A percentile compares a stretch with the other conserved stretches of the same genome.
Evolutionary conservation across 2,329 filamentous ascomycete species (phyloP).

Genomic region (Sclerotinia glacialis): DNA sequence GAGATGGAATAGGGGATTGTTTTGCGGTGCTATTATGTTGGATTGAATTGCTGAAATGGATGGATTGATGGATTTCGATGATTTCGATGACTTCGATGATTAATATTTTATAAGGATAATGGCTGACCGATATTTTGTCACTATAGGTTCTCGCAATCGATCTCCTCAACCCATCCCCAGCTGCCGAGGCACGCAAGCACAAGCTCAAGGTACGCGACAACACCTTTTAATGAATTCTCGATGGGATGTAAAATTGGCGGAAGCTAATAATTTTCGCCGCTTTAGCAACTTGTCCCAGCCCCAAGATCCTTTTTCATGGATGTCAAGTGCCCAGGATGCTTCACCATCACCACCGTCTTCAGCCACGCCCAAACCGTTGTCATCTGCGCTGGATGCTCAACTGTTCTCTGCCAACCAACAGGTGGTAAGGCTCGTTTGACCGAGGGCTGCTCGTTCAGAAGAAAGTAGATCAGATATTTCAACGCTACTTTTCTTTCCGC

Average conservation of each 20-base stretch:
- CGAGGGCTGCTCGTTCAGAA: slow-evolving; percentile 99
- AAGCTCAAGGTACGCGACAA: slow-evolving; percentile 89
- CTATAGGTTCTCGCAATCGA: slow-evolving; percentile 98
- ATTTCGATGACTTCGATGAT: not conserved
- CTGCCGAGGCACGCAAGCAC: slow-evolving; percentile 99
- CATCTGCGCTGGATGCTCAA: slow-evolving; percentile 99
- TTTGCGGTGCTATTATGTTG: slow-evolving; percentile 21
- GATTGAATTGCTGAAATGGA: slow-evolving; percentile 23
- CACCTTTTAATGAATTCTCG: slow-evolving; percentile 1
- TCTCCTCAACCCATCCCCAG: slow-evolving; percentile 97
- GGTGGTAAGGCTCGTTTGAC: slow-evolving; percentile 98
- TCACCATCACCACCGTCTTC: slow-evolving; percentile 99
- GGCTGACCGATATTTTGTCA: slow-evolving; percentile 49
- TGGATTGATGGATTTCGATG: slow-evolving; percentile 31
- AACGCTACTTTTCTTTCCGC: slow-evolving; percentile 43
- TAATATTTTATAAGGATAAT: slow-evolving; percentile 30
- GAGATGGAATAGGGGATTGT: slow-evolving; percentile 17
- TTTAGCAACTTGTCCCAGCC: slow-evolving; percentile 84
- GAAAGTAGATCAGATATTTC: slow-evolving; percentile 76
- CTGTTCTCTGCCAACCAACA: slow-evolving; percentile 98
- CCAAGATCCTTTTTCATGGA: slow-evolving; percentile 99
- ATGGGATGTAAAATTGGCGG: not conserved
- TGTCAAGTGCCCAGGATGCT: slow-evolving; percentile 99
- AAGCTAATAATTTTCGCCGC: slow-evolving; percentile 21
- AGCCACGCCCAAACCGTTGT: slow-evolving; percentile 99